A percentile compares a stretch with the other conserved stretches of the same genome.
Evolutionary conservation across 441 rosid genomes (phyloP).

Genomic region (Gossypium trilobum): DNA sequence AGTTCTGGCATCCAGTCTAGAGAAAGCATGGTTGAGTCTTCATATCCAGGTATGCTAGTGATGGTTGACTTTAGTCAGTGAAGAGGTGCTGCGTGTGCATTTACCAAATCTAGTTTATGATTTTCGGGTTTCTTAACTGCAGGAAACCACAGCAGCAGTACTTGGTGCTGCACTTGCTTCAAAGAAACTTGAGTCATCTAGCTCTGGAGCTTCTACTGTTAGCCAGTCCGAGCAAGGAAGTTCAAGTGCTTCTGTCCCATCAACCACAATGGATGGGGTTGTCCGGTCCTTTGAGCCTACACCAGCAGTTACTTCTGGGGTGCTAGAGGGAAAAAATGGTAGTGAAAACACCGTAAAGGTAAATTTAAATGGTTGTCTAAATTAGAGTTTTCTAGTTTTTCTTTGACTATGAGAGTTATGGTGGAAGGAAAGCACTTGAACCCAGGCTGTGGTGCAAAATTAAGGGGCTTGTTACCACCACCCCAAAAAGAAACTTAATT

Average conservation of each 20-base stretch:
- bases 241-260: constrained; percentile 29
- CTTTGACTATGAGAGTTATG: background rate
- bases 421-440: background rate
- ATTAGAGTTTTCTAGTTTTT: background rate
- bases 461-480: background rate
- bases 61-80: background rate
- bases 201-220: constrained; percentile 29
- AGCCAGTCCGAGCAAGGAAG: constrained; percentile 28
- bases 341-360: constrained; percentile 34
- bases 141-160: constrained; percentile 72
- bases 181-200: constrained; percentile 38
- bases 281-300: constrained; percentile 27
- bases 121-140: constrained; percentile 13
- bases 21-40: constrained; percentile 70
- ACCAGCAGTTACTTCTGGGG: constrained; percentile 26
- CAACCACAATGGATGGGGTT: constrained; percentile 24
- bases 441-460: background rate
- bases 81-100: background rate
- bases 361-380: constrained; percentile 1
- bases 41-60: constrained; percentile 54
- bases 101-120: background rate
- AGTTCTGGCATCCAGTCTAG: constrained; percentile 54
- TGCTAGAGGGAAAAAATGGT: constrained; percentile 22
- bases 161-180: constrained; percentile 64
- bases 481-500: background rate